Evolutionary conservation across 2,329 filamentous ascomycete species (phyloP), one percentile per base, ranked within the genome.

Genomic region (Colletotrichum tropicicola): DNA sequence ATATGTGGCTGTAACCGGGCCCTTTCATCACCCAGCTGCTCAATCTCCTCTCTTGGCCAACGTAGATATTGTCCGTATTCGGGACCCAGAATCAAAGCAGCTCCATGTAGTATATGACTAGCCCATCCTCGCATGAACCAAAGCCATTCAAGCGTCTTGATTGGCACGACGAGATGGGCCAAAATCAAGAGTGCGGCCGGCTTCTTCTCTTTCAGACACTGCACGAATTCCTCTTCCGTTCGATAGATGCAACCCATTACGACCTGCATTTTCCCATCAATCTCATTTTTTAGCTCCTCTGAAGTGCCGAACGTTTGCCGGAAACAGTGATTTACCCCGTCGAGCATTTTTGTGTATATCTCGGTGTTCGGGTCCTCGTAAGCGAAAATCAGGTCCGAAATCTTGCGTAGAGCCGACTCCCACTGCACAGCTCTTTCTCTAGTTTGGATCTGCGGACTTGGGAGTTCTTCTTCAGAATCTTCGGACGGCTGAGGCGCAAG

Each of bases 1-100:
- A n/a, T n/a, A n/a, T n/a, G n/a, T n/a, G n/a, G n/a, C n/a, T n/a
- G n/a, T n/a, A n/a, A n/a, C n/a, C n/a, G n/a, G n/a, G n/a, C n/a
- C 28, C 28, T 44, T 13, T 62, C 59, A 15, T 35, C 27, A 3
- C 17, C 10, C n/a, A 58, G 21, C 21, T 35, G 51, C 71, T 12
- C 72, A 65, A 15, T 60, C 71, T 69, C 71, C 68, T 62, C 75
- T 71, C 61, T 62, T 35, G 60, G 74, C 63, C 13, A 70, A 58
- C 48, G 54, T 45, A 39, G 55, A 61, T 49, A 41, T 69, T 68
- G 58, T 41, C 53, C 7, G 48, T 21, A 63, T 13, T 45, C 21
- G 7, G 47, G 47, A 1, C 59, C 54, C 21, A 63, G 17, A 32
- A 52, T 47, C n/a, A 59, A 49, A 19, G 59, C 59, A 8, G 56